Conservation (phyloP, 768 basidiomycete genomes). For the Phylloporus sp. region DNA sequence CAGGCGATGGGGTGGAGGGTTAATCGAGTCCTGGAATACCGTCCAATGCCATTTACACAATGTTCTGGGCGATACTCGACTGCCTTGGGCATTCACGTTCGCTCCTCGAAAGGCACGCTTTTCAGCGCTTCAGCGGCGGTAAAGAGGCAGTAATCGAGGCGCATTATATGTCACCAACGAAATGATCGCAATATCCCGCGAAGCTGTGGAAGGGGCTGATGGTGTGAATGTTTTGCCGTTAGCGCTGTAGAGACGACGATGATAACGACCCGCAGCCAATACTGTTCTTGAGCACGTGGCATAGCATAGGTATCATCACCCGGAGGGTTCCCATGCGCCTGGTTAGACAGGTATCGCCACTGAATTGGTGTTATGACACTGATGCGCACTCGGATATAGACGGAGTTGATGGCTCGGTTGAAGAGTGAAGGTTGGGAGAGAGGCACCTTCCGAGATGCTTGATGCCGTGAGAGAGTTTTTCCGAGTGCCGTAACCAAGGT, state of each 20-base stretch:
- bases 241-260: conserved; percentile 24
- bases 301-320: conserved; percentile 20
- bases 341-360: conserved; percentile 6
- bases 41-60: conserved; percentile 48
- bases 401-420: conserved; percentile 10
- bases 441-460: background rate
- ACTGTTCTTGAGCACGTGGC: conserved; percentile 24
- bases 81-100: conserved; percentile 20
- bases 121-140: conserved; percentile 24
- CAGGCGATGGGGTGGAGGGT: conserved; percentile 11
- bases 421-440: conserved; percentile 8
- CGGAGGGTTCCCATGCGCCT: background rate
- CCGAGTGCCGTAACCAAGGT: background rate
- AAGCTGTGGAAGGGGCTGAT: background rate
- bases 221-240: conserved; percentile 2
- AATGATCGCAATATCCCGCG: conserved; percentile 5
- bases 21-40: conserved; percentile 40
- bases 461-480: conserved; percentile 4
- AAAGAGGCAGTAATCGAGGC: conserved; percentile 38
- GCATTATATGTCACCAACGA: conserved; percentile 32
- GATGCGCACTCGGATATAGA: conserved; percentile 15
- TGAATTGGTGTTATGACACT: conserved; percentile 4
- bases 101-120: background rate
- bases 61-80: conserved; percentile 30
- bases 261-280: conserved; percentile 32